Evolutionary conservation across 2,329 filamentous ascomycete species (phyloP), one percentile per base, ranked within the genome.

Genomic region (Diaporthe sp.): DNA sequence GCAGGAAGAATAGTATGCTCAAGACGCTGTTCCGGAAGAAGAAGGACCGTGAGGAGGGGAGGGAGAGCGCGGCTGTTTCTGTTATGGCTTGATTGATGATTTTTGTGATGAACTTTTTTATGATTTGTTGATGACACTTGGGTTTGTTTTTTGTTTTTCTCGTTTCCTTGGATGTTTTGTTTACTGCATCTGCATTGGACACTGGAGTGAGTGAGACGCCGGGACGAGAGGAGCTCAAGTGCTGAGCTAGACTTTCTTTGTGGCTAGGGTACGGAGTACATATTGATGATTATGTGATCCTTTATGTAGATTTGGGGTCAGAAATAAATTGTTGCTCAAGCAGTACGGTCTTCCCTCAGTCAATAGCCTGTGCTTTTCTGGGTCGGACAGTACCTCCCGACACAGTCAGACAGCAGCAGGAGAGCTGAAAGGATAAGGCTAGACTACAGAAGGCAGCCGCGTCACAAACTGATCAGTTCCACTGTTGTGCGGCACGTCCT

Each of bases 11-110:
- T 53, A 90, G 86, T 78, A 89, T 91, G 88, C 85, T 92, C 76
- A 91, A 90, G 83, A 82, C 85, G 3, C 77, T 91, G 73, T 91
- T 92, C 79, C 89, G 88, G 84, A 88, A 85, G 82, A 90, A 88
- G 82, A 88, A 88, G 81, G 84, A 86, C 30, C 84, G 82, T 78
- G 85, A 86, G 50, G 83, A 84, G 72, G 47, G 80, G 80, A 42
- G 70, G 58, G 58, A 71, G 35, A 65, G 59, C 27, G 27, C 22
- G 7, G 37, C 72, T 25, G 73, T 75, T 27, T 76, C 75, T 17
- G 65, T 75, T 4, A 58, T 76, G 73, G 73, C 59, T 27, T 76
- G 65, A 76, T 27, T 76, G 63, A 76, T 37, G 37, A 47, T 58
- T 44, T 39, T 39, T 4, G 15, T 44, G n/a, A 35, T n/a, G 6